Conservation (phyloP, 2,329 filamentous ascomycete genomes). For the Emericellopsis atlantica region DNA sequence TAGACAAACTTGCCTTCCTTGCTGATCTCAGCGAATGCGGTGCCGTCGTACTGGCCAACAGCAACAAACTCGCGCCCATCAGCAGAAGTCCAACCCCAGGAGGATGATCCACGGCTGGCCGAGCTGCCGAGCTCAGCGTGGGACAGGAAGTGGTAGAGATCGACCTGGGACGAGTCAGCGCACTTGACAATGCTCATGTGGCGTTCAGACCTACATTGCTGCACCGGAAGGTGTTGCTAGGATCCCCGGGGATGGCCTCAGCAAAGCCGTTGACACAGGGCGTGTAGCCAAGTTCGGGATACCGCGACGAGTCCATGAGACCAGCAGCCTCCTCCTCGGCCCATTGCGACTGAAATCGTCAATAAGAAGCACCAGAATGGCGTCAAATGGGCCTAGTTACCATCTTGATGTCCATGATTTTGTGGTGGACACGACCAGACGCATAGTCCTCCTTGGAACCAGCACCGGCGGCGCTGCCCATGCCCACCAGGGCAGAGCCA, state of each 20-base stretch:
- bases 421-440: slow-evolving; percentile 8
- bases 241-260: slow-evolving; percentile 28
- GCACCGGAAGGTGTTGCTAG: slow-evolving; percentile 33
- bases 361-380: not conserved
- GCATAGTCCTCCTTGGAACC: slow-evolving; percentile 8
- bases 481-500: slow-evolving; percentile 8
- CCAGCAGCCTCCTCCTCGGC: slow-evolving; percentile 18
- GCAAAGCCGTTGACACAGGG: slow-evolving; percentile 28
- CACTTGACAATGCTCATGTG: not conserved
- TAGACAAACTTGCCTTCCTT: slow-evolving; percentile 26
- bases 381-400: slow-evolving; percentile 2
- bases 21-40: slow-evolving; percentile 30
- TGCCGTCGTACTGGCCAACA: slow-evolving; percentile 29
- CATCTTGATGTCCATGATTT: slow-evolving; percentile 12
- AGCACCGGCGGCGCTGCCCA: slow-evolving; percentile 9
- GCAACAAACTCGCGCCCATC: slow-evolving; percentile 31
- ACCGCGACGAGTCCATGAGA: slow-evolving; percentile 18
- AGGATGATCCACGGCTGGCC: slow-evolving; percentile 20
- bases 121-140: slow-evolving; percentile 38
- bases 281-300: slow-evolving; percentile 22
- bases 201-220: slow-evolving; percentile 21
- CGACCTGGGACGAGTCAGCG: slow-evolving; percentile 11
- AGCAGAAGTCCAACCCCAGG: slow-evolving; percentile 27
- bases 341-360: slow-evolving; percentile 14
- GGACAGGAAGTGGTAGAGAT: slow-evolving; percentile 41